A percentile compares a stretch with the other conserved stretches of the same genome.
These are phyloP conservation scores for Aspergillus thermomutatus DNA, from an alignment of 2,329 filamentous ascomycete species.

Conservation along the genomic window DNA sequence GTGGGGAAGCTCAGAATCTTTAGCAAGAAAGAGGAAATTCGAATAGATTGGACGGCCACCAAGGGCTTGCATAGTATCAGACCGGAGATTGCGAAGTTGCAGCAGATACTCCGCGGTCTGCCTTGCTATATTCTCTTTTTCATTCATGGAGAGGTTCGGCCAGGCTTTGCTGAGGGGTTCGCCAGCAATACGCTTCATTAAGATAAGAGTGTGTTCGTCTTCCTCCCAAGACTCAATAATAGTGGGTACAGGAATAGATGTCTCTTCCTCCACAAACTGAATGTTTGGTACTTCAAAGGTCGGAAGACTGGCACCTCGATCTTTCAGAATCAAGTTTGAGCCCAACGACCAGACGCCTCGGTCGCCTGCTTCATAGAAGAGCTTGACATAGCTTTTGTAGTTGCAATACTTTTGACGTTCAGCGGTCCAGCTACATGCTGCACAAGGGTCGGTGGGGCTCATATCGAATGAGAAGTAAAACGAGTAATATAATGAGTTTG, in stretches of 20 bases:
- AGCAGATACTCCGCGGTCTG: constrained; percentile 18
- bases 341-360: too few relatives aligned
- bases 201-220: constrained; percentile 7
- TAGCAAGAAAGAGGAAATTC: constrained; percentile 9
- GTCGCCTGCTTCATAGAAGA: constrained; percentile 21
- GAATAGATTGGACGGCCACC: constrained; percentile 10
- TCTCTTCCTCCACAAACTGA: constrained; percentile 11
- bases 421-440: constrained; percentile 19
- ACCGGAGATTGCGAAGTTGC: constrained; percentile 18
- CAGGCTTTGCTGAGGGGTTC: constrained; percentile 14
- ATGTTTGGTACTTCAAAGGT: constrained; percentile 12
- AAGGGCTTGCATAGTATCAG: constrained; percentile 12
- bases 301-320: constrained; percentile 11
- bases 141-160: constrained; percentile 10
- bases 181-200: constrained; percentile 15
- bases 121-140: constrained; percentile 21
- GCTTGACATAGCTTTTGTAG: constrained; percentile 16
- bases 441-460: too few relatives aligned
- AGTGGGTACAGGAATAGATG: constrained; percentile 14
- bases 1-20: neutral
- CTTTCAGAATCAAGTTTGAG: constrained; percentile 28
- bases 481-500: too few relatives aligned
- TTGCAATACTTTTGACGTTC: constrained; percentile 10
- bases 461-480: too few relatives aligned
- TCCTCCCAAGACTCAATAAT: constrained; percentile 2